Conservation (phyloP, 129 eudicot genomes). For the Pseudognaphalium luteoalbum region DNA sequence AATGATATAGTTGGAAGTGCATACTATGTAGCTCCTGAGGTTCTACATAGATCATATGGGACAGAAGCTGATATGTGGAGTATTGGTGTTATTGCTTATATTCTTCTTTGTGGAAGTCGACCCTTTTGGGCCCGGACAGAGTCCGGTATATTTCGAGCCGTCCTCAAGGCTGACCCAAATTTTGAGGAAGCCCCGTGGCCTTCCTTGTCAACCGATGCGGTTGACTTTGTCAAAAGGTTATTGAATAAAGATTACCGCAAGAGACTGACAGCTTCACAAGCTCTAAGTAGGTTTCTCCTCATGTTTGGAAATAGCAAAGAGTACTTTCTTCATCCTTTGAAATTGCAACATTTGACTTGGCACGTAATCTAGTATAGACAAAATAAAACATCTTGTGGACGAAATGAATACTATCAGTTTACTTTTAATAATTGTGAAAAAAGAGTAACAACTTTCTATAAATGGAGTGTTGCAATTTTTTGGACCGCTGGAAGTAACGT, state of each 20-base stretch:
- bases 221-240: constrained; percentile 90
- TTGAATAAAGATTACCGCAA: constrained; percentile 93
- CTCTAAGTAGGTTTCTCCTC: constrained; percentile 65
- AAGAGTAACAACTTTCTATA: background rate
- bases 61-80: constrained; percentile 99
- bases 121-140: constrained; percentile 99
- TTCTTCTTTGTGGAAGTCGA: constrained; percentile 95
- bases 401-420: background rate
- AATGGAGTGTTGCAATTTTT: background rate
- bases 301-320: background rate
- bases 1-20: constrained; percentile 99
- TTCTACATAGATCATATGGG: constrained; percentile 94
- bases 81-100: constrained; percentile 97
- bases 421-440: background rate
- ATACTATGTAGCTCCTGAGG: constrained; percentile 99
- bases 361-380: background rate
- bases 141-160: constrained; percentile 69
- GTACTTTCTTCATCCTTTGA: background rate
- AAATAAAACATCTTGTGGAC: background rate
- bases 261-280: constrained; percentile 98
- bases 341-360: background rate
- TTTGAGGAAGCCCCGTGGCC: constrained; percentile 99
- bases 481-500: background rate
- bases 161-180: constrained; percentile 87
- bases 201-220: constrained; percentile 81